phyloP scores from a whole-genome alignment of 1,139 yeast genomes.

The Petasospora fabianii region DNA sequence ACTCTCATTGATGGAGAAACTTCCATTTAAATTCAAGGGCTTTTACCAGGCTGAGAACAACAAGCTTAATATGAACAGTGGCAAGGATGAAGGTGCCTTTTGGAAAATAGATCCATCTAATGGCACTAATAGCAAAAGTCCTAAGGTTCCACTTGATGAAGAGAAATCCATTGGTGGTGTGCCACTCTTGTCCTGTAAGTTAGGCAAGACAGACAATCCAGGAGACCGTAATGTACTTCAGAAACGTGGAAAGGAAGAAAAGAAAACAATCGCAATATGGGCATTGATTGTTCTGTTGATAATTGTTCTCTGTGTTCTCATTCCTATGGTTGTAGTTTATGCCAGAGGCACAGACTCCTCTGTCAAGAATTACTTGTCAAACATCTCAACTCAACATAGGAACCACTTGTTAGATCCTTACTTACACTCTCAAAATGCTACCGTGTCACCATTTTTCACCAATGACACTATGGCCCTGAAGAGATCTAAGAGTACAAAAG shows the following conservation, averaged over 20 bases:
- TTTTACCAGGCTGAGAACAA: not conserved
- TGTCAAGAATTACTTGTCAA: constrained; percentile 20
- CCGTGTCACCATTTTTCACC: not conserved
- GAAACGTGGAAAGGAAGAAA: no score
- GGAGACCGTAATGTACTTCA: no score
- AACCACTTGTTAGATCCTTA: constrained; percentile 11
- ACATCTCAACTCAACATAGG: constrained; percentile 20
- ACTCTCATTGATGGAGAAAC: not conserved
- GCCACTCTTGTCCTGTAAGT: no score
- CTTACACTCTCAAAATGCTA: not conserved
- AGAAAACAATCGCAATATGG: constrained; percentile 21
- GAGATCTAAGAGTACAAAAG: no score
- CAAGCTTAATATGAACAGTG: not conserved
- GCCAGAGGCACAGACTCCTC: constrained; percentile 25
- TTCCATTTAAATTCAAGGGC: not conserved
- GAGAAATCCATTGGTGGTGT: no score
- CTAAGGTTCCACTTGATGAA: no score
- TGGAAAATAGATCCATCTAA: no score
- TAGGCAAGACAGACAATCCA: no score
- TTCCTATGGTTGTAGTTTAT: constrained; percentile 22
- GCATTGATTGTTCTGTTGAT: constrained; percentile 20
- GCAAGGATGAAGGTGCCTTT: no score
- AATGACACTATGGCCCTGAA: not conserved
- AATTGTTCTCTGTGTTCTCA: constrained; percentile 18
- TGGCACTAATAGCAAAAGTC: no score